These are phyloP conservation scores for Penicillium bovifimosum DNA, from an alignment of 495 filamentous ascomycete genomes.

Conservation along the genomic window DNA sequence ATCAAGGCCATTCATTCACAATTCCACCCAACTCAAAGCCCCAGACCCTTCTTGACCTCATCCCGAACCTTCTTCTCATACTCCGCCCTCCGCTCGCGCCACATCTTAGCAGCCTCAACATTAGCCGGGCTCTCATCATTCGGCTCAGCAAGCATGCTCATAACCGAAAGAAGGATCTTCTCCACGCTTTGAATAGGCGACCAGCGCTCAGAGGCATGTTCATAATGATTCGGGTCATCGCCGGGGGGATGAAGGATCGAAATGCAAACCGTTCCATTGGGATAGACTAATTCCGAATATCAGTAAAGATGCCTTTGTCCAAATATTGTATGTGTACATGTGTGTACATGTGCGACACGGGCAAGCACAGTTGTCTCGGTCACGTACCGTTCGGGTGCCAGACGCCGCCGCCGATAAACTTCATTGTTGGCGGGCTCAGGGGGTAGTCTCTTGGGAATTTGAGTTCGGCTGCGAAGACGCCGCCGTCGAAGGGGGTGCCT, in stretches of 20 bases:
- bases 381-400: conserved; percentile 92
- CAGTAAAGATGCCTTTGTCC: background rate
- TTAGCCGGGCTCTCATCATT: conserved; percentile 99
- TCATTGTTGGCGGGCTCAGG: conserved; percentile 88
- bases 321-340: background rate
- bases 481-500: conserved; percentile 92
- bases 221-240: conserved; percentile 98
- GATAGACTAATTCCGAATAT: conserved; percentile 62
- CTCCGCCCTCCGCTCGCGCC: conserved; percentile 76
- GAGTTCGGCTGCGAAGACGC: conserved; percentile 88
- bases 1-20: conserved; percentile 4
- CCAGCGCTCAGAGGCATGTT: conserved; percentile 94
- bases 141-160: conserved; percentile 98
- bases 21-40: conserved; percentile 26
- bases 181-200: conserved; percentile 94
- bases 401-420: conserved; percentile 76
- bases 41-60: conserved; percentile 66
- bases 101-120: conserved; percentile 98
- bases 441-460: conserved; percentile 97
- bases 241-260: conserved; percentile 97
- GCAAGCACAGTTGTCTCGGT: background rate
- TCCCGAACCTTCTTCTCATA: conserved; percentile 86
- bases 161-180: conserved; percentile 95
- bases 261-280: conserved; percentile 89
- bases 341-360: background rate